Base-by-base conservation (phyloP, 176 grass and related monocot species). In the Rhynchospora tenuis region DNA sequence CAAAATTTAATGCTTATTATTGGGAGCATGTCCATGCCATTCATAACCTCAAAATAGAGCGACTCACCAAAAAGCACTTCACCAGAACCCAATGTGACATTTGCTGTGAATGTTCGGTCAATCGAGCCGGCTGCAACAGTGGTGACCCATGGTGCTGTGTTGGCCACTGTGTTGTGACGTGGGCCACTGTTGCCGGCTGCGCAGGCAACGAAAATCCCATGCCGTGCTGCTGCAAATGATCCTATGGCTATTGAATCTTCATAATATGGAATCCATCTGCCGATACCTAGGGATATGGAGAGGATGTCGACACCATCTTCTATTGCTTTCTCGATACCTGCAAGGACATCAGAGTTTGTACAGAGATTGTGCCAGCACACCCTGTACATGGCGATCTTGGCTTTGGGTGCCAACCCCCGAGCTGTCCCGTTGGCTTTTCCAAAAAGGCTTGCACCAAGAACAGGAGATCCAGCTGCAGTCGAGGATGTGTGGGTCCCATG, bases 281-380 rank as follows among this genome's bases (percentile, higher is more conserved):
- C 7, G 9, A 17, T 17, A 23, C 86, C 80, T 20, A 87, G 3
- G 45, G 86, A 87, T 61, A 87, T 13, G 17, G 86, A 87, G 27
- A 87, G 80, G 68, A 87, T 68, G 38, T 87, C 51, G 45, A 87
- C 80, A 2, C 86, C 86, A 38, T 83, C 80, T 42, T 54, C n/a
- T 52, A 87, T 79, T 61, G 86, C 79, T 38, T 62, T 76, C 22
- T 87, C 86, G 1, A 87, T 16, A 2, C 67, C 79, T 5, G 80
- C 68, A 15, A 87, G 69, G 52, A 87, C 22, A 43, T 87, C 86
- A 20, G 80, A 82, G 9, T 11, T 12, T 1, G 13, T 17, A 51
- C 86, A 83, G 26, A 29, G 31, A 0, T 14, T 3, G 5, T 2
- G 4, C 80, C 80, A 82, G 29, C 86, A 87, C 6, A 82, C 80